Evolutionary conservation across 2,329 filamentous ascomycete genomes (phyloP), one percentile per base, ranked within the genome.

Genomic region (Claviceps paspali): DNA sequence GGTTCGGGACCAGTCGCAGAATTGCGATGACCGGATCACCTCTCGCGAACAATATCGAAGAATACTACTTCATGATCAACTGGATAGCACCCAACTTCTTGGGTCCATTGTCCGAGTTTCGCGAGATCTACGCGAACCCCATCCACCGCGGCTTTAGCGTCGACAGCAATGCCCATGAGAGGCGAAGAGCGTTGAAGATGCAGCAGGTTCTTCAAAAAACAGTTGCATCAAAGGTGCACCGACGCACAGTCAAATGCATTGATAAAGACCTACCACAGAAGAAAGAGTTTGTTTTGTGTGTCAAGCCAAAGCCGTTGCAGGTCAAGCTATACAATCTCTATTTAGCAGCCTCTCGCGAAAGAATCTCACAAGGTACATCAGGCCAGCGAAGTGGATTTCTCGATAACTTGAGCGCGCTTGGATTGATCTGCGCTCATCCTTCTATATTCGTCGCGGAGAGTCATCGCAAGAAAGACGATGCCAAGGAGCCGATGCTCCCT

Each of bases 1-100:
- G 61, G 9, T 79, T 95, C 51, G 64, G 54, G 41, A 82, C 85
- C 0, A 71, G 63, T 38, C 78, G 69, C 41, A 76, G 86, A 9
- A 82, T 95, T 45, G 87, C 85, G 5, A 64, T 95, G 43, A 93
- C 86, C 1, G 87, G 86, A 1, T 88, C 86, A 0, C 87, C 87
- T 1, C 63, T 95, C 36, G 77, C 82, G 4, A 95, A 94, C 51
- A 82, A 84, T 36, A 74, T 94, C 0, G 63, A 70, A 21, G 87
- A 95, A 48, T 93, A 93, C 50, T 85, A 79, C 50, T 63, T 76
- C n/a, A 83, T 93, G 73, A 79, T 94, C 40, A 72, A 87, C 44
- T 94, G 85, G 84, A 76, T 91, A 35, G 78, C 83, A 2, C 82
- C 82, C 0, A 74, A 73, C 18, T 94, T 83, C 52, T 65, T 94